Percentiles rank a stretch among this genome's conserved stretches.
These are phyloP conservation scores for Saccharomycopsis olivae DNA, from an alignment of 805 yeast genomes.

Conservation along the genomic window DNA sequence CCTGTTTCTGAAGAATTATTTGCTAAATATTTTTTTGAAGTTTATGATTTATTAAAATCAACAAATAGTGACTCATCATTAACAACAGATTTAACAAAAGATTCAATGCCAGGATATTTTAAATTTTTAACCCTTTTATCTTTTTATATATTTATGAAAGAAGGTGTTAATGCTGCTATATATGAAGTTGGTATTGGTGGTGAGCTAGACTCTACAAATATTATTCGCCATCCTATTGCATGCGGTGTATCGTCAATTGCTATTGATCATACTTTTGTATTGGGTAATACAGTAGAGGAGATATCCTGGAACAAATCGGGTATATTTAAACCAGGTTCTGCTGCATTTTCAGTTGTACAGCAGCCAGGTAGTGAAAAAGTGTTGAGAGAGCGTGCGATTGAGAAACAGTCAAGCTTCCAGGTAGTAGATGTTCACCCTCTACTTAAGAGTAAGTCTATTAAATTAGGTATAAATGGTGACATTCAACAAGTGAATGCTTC, in stretches of 20 bases:
- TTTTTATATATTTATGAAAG: constrained; percentile 80
- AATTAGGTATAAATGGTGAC: constrained; percentile 70
- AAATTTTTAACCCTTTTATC: constrained; percentile 81
- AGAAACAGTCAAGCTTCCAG: constrained; percentile 40
- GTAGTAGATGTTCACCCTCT: constrained; percentile 40
- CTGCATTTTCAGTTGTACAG: constrained; percentile 57
- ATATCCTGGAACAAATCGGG: constrained; percentile 98
- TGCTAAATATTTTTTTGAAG: constrained; percentile 84
- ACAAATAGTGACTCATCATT: constrained; percentile 46
- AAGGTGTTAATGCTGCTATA: constrained; percentile 87
- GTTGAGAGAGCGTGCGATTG: constrained; percentile 57
- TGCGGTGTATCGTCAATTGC: constrained; percentile 85
- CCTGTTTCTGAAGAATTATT: constrained; percentile 77
- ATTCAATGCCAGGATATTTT: constrained; percentile 85
- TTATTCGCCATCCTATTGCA: constrained; percentile 66
- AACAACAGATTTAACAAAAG: constrained; percentile 62
- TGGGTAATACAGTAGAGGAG: constrained; percentile 79
- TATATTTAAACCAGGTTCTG: constrained; percentile 59
- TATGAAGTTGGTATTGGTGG: constrained; percentile 99
- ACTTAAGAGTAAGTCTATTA: constrained; percentile 25
- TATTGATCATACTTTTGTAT: constrained; percentile 78
- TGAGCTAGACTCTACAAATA: constrained; percentile 91
- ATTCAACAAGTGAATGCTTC: constrained; percentile 85
- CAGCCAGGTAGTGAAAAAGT: constrained; percentile 48
- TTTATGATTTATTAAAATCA: constrained; percentile 70